These are phyloP conservation scores for Tripidium arundinaceum DNA, from an alignment of 202 grass and related monocot species.

Conservation along the genomic window DNA sequence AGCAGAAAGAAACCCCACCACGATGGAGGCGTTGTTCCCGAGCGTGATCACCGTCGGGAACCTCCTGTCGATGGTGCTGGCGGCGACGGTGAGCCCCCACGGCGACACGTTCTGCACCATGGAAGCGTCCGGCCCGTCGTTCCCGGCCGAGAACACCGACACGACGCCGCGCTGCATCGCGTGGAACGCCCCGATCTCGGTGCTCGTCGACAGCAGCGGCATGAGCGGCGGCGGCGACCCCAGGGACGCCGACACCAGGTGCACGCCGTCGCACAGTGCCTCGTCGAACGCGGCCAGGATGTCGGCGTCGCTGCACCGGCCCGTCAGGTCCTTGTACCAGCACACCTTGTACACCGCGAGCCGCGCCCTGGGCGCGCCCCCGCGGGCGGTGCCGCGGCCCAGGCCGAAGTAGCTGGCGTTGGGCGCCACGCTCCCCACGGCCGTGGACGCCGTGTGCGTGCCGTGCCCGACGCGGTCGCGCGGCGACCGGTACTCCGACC, in stretches of 20 bases:
- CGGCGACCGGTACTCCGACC: conserved; percentile 69
- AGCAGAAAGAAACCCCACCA: conserved; percentile 35
- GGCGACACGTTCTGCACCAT: conserved; percentile 86
- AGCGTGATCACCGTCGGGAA: conserved; percentile 73
- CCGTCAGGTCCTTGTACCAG: conserved; percentile 66
- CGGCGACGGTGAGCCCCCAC: conserved; percentile 76
- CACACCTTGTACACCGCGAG: conserved; percentile 95
- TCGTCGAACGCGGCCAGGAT: conserved; percentile 83
- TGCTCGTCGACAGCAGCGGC: conserved; percentile 66
- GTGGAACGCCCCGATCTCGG: conserved; percentile 87
- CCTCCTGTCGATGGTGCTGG: conserved; percentile 71
- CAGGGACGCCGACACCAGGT: conserved; percentile 73
- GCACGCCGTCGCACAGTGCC: conserved; percentile 69
- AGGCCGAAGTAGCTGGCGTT: conserved; percentile 61
- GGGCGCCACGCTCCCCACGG: conserved; percentile 40
- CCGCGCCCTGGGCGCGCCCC: conserved; percentile 60
- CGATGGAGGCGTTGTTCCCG: conserved; percentile 57
- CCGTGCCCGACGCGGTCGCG: conserved; percentile 88
- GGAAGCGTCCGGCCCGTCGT: conserved; percentile 56
- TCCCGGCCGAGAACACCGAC: conserved; percentile 77
- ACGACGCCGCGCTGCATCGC: conserved; percentile 73
- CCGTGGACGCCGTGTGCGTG: conserved; percentile 88
- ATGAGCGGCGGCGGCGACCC: conserved; percentile 60
- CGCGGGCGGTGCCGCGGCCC: conserved; percentile 48
- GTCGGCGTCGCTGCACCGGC: conserved; percentile 87